phyloP scores from a whole-genome alignment of 2,329 filamentous ascomycete species.

The Diaporthe velutina region DNA sequence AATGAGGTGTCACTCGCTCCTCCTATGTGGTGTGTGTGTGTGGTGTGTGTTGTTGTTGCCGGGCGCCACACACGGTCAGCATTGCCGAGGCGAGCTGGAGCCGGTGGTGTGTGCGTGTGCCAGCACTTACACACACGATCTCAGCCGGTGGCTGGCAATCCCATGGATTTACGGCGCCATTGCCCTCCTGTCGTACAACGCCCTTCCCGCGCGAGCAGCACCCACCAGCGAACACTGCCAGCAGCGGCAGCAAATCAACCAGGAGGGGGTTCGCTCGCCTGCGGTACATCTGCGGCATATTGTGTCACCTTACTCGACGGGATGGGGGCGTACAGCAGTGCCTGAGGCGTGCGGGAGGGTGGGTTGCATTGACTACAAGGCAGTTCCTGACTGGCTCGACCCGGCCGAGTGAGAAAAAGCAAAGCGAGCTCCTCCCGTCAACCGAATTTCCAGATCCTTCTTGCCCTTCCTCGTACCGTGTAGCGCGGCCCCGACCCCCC shows the following conservation, averaged over 20 bases:
- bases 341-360: background rate
- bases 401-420: conserved; percentile 24
- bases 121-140: background rate
- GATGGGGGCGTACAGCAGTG: conserved; percentile 2
- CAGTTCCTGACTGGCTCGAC: conserved; percentile 26
- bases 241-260: background rate
- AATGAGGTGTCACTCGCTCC: background rate
- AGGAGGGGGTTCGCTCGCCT: background rate
- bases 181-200: conserved; percentile 1
- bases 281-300: conserved; percentile 19
- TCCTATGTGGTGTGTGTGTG: too few relatives aligned
- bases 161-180: background rate
- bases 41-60: background rate
- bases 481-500: background rate
- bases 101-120: background rate
- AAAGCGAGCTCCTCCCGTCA: conserved; percentile 26
- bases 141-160: conserved; percentile 15
- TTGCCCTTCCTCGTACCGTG: background rate
- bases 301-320: conserved; percentile 13
- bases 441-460: conserved; percentile 29
- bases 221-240: background rate
- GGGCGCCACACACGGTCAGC: conserved; percentile 3
- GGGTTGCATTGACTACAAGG: conserved; percentile 20
- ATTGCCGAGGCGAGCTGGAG: conserved; percentile 7
- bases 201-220: conserved; percentile 18